Evolutionary conservation across 306 rosid genomes (phyloP), one percentile per base, ranked within the genome.

Genomic region (Oemleria cerasiformis): DNA sequence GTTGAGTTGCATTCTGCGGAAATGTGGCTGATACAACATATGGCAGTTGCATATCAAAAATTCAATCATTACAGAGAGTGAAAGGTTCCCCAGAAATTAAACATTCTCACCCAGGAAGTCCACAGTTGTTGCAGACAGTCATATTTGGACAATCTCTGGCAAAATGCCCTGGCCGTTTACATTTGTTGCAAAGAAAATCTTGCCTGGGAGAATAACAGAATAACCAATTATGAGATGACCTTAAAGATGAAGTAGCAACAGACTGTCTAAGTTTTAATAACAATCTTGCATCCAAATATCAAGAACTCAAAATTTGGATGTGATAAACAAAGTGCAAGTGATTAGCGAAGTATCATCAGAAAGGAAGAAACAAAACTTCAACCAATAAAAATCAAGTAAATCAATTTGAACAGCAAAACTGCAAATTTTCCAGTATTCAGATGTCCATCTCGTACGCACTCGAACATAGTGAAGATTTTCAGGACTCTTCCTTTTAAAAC

Each of bases 121-220:
- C 74, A 9, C 82, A 67, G 65, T 78, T 73, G 74, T 78, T 66
- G 69, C 78, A 67, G 50, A 78, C 71, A 7, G 47, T 66, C 65
- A 73, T 21, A 51, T 78, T 78, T 1, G 70, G 59, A 25, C 71
- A 78, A 50, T 67, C 74, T 19, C 82, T 73, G 4, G 74, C 82
- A 60, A 59, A 60, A 67, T 78, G 82, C 59, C 82, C 78, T 40
- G 74, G 78, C 23, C 59, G 50, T 67, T 78, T 73, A 21, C 82
- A 78, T 9, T 67, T 73, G 42, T 60, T 66, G 66, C 82, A 73
- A 16, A 78, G 74, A 25, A 40, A 65, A 41, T 73, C 82, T 49
- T 67, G 68, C 66, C 78, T 50, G 70, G 47, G 47, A 12, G n/a
- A 59, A 48, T 41, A 59, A 42, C 40, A 30, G 9, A 9, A 51